Conservation (phyloP, 345 rosid genomes). For the Syzygium grande region DNA sequence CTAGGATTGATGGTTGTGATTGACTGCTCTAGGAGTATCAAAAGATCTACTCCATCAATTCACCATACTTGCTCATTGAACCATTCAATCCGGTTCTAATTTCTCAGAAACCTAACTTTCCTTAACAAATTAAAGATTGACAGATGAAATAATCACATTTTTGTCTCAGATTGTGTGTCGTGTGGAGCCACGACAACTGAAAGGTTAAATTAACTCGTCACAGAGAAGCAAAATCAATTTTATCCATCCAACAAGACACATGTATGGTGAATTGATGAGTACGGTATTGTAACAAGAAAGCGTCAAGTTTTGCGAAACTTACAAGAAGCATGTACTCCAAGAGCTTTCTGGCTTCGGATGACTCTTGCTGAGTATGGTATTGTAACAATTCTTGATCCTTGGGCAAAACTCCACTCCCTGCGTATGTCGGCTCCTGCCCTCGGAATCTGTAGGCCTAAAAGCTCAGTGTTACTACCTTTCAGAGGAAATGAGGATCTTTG, state of each 20-base stretch:
- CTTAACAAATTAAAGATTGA: not conserved
- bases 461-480: conserved; percentile 6
- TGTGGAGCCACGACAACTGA: not conserved
- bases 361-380: conserved; percentile 16
- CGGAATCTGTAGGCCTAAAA: conserved; percentile 14
- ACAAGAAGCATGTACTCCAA: conserved; percentile 66
- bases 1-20: not conserved
- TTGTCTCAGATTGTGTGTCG: not conserved
- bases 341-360: conserved; percentile 14
- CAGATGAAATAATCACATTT: not conserved
- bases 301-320: conserved; percentile 2
- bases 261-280: too few relatives aligned
- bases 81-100: not conserved
- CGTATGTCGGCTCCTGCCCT: conserved; percentile 13
- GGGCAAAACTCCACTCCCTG: conserved; percentile 43
- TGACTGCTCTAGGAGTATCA: not conserved
- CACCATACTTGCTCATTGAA: not conserved
- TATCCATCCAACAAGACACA: not conserved
- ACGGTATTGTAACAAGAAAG: not conserved
- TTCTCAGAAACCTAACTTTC: not conserved
- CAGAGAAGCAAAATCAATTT: not conserved
- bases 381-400: conserved; percentile 44
- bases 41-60: not conserved
- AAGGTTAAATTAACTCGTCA: not conserved
- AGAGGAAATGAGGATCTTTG: conserved; percentile 19